phyloP scores from a whole-genome alignment of 2,329 filamentous ascomycete species.

The Trichoderma gracile region DNA sequence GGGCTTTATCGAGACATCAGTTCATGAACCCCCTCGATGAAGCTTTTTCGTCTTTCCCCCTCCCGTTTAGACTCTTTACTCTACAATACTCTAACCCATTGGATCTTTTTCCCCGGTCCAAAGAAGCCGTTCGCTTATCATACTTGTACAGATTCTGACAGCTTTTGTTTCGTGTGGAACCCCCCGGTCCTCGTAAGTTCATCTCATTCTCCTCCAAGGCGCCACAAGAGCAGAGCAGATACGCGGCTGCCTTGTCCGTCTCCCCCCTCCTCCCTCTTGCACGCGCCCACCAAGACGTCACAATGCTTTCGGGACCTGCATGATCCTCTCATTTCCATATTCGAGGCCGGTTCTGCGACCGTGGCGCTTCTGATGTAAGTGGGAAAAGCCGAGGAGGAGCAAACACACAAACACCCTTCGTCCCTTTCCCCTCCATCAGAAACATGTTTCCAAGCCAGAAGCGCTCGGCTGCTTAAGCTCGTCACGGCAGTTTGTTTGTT shows the following conservation, averaged over 20 bases:
- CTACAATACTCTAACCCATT: background rate
- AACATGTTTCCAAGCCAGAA: conserved; percentile 6
- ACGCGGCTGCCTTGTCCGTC: background rate
- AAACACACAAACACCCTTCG: background rate
- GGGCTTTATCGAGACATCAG: conserved; percentile 25
- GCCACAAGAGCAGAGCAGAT: background rate
- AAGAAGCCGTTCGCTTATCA: background rate
- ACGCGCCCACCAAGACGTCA: conserved; percentile 13
- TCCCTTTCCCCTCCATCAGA: background rate
- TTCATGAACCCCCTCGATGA: background rate
- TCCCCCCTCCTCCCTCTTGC: background rate
- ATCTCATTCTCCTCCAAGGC: background rate
- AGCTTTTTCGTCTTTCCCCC: background rate
- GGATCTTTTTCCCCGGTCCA: background rate
- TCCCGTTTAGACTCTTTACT: background rate
- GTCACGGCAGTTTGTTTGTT: background rate
- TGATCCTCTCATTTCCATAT: background rate
- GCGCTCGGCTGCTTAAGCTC: background rate
- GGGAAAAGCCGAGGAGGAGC: too few species aligned
- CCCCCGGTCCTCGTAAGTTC: background rate
- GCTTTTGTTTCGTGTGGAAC: conserved; percentile 4
- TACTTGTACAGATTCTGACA: background rate
- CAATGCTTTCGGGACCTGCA: conserved; percentile 13
- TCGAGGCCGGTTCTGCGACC: conserved; percentile 6
- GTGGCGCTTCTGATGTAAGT: conserved; percentile 9